These are phyloP conservation scores for Protomyces gravidus DNA, from an alignment of 1,139 yeast genomes.

Conservation along the genomic window DNA sequence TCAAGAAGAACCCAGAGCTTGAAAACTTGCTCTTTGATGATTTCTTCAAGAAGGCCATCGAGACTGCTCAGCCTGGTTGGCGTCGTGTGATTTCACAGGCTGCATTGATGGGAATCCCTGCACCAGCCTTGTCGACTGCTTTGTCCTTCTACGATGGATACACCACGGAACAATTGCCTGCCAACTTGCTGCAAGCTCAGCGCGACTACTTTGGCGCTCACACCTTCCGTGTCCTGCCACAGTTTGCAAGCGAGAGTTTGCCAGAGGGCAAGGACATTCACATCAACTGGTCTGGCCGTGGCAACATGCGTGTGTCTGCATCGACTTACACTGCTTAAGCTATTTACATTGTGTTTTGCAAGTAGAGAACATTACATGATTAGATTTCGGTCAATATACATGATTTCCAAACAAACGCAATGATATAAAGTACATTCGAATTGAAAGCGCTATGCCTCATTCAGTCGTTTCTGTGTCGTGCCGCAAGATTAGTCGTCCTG, in stretches of 20 bases:
- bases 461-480: too few relatives aligned
- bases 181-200: slow-evolving; percentile 97
- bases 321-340: slow-evolving; percentile 83
- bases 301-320: slow-evolving; percentile 81
- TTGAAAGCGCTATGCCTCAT: too few relatives aligned
- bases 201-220: slow-evolving; percentile 99
- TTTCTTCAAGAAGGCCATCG: slow-evolving; percentile 85
- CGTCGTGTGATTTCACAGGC: slow-evolving; percentile 79
- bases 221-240: slow-evolving; percentile 93
- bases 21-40: slow-evolving; percentile 82
- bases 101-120: slow-evolving; percentile 83
- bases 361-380: too few relatives aligned
- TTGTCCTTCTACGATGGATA: slow-evolving; percentile 97
- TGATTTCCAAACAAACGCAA: too few relatives aligned
- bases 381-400: too few relatives aligned
- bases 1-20: slow-evolving; percentile 85
- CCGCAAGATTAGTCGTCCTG: too few relatives aligned
- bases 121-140: slow-evolving; percentile 97
- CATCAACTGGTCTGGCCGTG: slow-evolving; percentile 98
- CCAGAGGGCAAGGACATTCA: slow-evolving; percentile 83
- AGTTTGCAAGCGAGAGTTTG: slow-evolving; percentile 66
- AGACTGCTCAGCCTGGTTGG: slow-evolving; percentile 95
- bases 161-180: slow-evolving; percentile 93
- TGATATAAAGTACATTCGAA: too few relatives aligned
- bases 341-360: slow-evolving; percentile 36